Base-by-base conservation (phyloP, 768 basidiomycete species). In the Collybiopsis confluens region DNA sequence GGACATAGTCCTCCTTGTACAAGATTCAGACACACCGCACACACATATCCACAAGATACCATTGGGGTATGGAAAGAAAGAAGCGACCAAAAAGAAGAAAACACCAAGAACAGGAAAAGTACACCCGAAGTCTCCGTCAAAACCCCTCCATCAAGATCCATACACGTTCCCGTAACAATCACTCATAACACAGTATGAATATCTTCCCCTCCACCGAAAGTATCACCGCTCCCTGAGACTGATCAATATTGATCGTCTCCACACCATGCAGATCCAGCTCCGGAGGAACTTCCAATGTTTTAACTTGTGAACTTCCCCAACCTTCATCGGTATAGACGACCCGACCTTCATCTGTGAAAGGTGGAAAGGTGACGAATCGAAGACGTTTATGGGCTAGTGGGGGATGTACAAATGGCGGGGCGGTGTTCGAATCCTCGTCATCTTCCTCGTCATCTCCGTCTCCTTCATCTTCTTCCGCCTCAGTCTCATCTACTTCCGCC, bases 181-280 rank as follows among this genome's bases (percentile, higher is more conserved):
- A 78, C 62, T 78, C 76, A 70, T 88, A 88, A 69, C 82, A 81
- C 62, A 89, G 62, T 63, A 88, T 87, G 68, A 84, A 88, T 49
- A 88, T 85, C 70, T 76, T 83, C 40, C 87, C 86, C 11, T 73
- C 81, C 54, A 85, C 81, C 30, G 82, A 84, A 50, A 89, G 65
- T 55, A 88, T 86, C 37, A 88, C 77, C 8, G 85, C 82, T 1
- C 86, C 87, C 62, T 89, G 87, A 36, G 75, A 78, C 70, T 89
- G 87, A 64, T 89, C 87, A 48, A 89, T 85, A 64, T 87, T 87
- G 60, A 89, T 85, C 58, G 85, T 88, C 70, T 88, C 86, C 26
- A 88, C 84, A 36, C 64, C 67, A 45, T 82, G 78, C 56, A 88
- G 65, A 60, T 88, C 79, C 54, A 89, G 66, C 56, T 86, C 87